These are phyloP conservation scores for Chrysoporthe deuterocubensis DNA, from an alignment of 2,329 filamentous ascomycete species.

Conservation along the genomic window DNA sequence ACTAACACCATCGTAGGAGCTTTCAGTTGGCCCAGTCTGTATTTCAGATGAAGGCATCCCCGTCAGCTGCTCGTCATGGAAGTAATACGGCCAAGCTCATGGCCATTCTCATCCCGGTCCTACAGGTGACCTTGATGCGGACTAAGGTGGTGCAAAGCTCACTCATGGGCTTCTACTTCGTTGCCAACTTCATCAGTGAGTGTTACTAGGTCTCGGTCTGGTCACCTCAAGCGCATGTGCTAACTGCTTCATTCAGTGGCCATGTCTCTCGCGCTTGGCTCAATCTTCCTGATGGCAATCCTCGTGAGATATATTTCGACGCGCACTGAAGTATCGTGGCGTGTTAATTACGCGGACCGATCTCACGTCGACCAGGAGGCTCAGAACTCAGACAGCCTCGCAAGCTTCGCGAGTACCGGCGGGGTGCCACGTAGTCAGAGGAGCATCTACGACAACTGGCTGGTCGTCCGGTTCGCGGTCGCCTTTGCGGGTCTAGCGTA, in stretches of 20 bases:
- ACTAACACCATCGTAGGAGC: conserved; percentile 37
- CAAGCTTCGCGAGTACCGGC: conserved; percentile 28
- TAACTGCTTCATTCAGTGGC: conserved; percentile 39
- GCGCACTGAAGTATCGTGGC: conserved; percentile 39
- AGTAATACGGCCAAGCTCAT: conserved; percentile 39
- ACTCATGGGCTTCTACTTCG: conserved; percentile 37
- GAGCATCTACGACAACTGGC: conserved; percentile 50
- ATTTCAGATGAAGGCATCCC: conserved; percentile 37
- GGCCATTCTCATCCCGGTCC: conserved; percentile 41
- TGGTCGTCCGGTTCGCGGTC: conserved; percentile 49
- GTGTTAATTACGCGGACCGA: conserved; percentile 38
- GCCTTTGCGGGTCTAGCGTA: conserved; percentile 47
- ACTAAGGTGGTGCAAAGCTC: conserved; percentile 36
- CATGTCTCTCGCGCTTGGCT: conserved; percentile 42
- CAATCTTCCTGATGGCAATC: conserved; percentile 43
- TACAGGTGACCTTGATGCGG: conserved; percentile 41
- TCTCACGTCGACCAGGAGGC: conserved; percentile 3
- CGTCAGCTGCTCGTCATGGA: conserved; percentile 30
- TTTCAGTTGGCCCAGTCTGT: conserved; percentile 42
- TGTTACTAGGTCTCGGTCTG: neutral
- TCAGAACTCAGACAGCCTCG: conserved; percentile 15
- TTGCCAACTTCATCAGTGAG: conserved; percentile 45
- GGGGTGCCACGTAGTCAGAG: conserved; percentile 25
- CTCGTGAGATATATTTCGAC: conserved; percentile 47
- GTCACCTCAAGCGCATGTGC: neutral